Evolutionary conservation across 331 rosid species (phyloP).

Genomic region (Ulmus americana): DNA sequence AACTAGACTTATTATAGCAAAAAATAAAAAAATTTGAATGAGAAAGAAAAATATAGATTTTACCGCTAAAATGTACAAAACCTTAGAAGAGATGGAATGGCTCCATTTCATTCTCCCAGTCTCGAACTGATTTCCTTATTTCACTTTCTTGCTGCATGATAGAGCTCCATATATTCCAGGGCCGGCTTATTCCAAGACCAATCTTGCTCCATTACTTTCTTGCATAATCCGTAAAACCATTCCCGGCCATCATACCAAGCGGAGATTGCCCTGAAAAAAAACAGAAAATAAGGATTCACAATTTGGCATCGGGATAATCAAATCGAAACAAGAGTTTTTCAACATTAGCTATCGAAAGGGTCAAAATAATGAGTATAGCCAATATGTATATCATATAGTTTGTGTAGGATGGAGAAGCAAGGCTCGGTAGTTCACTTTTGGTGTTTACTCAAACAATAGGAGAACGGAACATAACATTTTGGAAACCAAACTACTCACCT

Average conservation of each 20-base stretch:
- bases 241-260: constrained; percentile 53
- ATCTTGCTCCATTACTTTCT: constrained; percentile 77
- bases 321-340: neutral
- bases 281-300: neutral
- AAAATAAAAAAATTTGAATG: neutral
- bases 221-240: constrained; percentile 64
- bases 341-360: too few species aligned
- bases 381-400: neutral
- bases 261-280: constrained; percentile 58
- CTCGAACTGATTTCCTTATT: constrained; percentile 19
- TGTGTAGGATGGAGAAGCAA: neutral
- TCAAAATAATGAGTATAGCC: neutral
- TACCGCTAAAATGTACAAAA: constrained; percentile 39
- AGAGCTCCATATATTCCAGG: constrained; percentile 75
- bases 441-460: neutral
- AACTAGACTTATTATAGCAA: constrained; percentile 22
- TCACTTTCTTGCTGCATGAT: constrained; percentile 61
- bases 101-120: neutral
- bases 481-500: constrained; percentile 38
- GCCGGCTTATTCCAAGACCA: constrained; percentile 95
- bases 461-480: neutral
- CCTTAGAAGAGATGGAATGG: constrained; percentile 9
- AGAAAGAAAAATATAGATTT: constrained; percentile 7
- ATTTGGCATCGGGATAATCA: too few species aligned
- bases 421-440: neutral